phyloP scores from a whole-genome alignment of 1,284 basidiomycete genomes.

The Ceratobasidium sp. region DNA sequence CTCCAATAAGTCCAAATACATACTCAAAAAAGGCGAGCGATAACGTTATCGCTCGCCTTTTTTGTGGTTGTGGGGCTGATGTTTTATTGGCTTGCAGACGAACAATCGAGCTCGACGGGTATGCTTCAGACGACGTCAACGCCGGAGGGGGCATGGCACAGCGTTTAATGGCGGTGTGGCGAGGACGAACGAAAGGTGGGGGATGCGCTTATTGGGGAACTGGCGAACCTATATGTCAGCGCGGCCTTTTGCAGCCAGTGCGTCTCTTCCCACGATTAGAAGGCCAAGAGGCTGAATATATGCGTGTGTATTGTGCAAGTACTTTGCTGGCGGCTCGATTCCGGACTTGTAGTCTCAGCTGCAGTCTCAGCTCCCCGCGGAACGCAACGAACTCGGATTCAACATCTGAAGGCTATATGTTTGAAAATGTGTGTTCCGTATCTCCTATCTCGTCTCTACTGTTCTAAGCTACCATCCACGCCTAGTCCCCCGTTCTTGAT shows the following conservation, averaged over 20 bases:
- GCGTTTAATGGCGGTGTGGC: constrained; percentile 63
- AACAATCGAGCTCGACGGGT: constrained; percentile 59
- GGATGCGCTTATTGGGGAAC: constrained; percentile 69
- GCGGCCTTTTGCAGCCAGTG: constrained; percentile 87
- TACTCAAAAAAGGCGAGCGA: too few species aligned
- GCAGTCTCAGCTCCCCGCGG: constrained; percentile 74
- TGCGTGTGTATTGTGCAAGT: constrained; percentile 57
- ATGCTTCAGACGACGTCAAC: constrained; percentile 67
- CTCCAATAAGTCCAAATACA: too few species aligned
- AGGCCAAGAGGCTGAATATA: background rate
- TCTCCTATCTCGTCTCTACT: constrained; percentile 42
- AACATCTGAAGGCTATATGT: constrained; percentile 71
- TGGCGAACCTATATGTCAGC: constrained; percentile 84
- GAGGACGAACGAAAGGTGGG: constrained; percentile 71
- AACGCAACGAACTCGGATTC: constrained; percentile 67
- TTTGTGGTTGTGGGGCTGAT: too few species aligned
- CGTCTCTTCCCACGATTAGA: constrained; percentile 49
- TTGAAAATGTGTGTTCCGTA: constrained; percentile 82
- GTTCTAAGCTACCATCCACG: background rate
- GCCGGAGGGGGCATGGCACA: constrained; percentile 63
- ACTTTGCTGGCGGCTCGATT: constrained; percentile 84
- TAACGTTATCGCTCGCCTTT: too few species aligned
- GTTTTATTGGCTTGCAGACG: constrained; percentile 56
- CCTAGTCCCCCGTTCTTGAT: constrained; percentile 60
- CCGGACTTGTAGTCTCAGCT: constrained; percentile 70